Evolutionary conservation across 2,329 filamentous ascomycete genomes (phyloP).

Genomic region (Aureobasidium leucospermi): DNA sequence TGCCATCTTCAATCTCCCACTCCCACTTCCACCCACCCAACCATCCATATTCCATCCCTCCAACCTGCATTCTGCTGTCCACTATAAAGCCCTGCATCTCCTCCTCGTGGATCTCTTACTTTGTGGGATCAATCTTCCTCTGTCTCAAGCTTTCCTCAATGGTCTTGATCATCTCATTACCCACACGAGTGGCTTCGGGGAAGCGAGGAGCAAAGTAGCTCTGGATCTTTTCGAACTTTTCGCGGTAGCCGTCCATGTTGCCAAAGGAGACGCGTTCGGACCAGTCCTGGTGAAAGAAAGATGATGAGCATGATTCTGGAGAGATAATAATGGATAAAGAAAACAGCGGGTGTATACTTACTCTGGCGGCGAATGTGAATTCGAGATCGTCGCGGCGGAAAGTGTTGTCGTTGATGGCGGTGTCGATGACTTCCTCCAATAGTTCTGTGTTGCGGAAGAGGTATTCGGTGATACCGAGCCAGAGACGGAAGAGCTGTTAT

Average conservation of each 20-base stretch:
- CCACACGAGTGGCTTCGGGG: constrained; percentile 74
- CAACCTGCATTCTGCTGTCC: no score
- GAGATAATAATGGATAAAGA: not conserved
- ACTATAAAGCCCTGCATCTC: not conserved
- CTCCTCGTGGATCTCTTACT: not conserved
- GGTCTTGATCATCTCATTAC: constrained; percentile 95
- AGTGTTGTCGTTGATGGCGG: constrained; percentile 79
- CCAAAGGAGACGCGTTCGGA: constrained; percentile 86
- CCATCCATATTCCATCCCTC: no score
- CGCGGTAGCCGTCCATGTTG: constrained; percentile 86
- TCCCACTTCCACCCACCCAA: no score
- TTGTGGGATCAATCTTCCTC: constrained; percentile 8
- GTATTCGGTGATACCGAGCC: constrained; percentile 95
- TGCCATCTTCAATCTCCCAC: no score
- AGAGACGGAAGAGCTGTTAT: constrained; percentile 76
- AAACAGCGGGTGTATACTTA: constrained; percentile 26
- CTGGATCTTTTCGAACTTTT: constrained; percentile 86
- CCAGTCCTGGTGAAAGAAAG: constrained; percentile 58
- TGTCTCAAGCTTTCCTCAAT: constrained; percentile 69
- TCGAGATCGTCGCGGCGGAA: constrained; percentile 95
- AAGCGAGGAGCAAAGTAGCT: constrained; percentile 87
- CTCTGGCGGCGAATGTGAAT: constrained; percentile 89
- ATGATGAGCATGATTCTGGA: not conserved
- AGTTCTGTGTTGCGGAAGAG: constrained; percentile 77
- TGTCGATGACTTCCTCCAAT: constrained; percentile 76